Percentiles rank a stretch among this genome's conserved stretches.
Conservation (phyloP, 169 alveolate genomes). For the Eimeria maxima region DNA sequence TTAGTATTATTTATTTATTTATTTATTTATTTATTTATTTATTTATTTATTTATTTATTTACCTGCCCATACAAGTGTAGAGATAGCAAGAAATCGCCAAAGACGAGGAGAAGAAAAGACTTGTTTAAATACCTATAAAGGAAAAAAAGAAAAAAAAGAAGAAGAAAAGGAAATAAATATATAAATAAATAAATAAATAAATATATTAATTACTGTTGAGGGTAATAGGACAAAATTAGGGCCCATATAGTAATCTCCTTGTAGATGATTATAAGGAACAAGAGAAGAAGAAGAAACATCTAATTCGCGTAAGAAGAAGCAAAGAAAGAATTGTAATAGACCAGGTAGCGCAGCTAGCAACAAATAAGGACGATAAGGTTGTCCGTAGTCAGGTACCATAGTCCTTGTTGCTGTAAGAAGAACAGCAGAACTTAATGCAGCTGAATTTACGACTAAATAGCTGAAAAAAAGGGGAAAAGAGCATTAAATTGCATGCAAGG, state of each 20-base stretch:
- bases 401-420: conserved; percentile 70
- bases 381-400: conserved; percentile 32
- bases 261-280: neutral
- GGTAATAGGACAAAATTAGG: too few relatives aligned
- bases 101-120: neutral
- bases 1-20: too few relatives aligned
- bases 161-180: neutral
- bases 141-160: neutral
- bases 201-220: neutral
- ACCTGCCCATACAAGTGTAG: neutral
- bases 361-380: conserved; percentile 57
- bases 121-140: neutral
- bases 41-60: neutral
- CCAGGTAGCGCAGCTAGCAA: conserved; percentile 60
- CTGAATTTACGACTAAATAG: conserved; percentile 60
- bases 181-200: neutral
- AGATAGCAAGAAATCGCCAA: neutral
- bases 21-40: too few relatives aligned
- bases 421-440: conserved; percentile 71
- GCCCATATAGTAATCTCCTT: too few relatives aligned
- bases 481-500: neutral
- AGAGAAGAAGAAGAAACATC: neutral
- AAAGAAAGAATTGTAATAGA: neutral
- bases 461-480: conserved; percentile 10
- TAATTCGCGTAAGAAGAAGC: conserved; percentile 45